A percentile compares a stretch with the other conserved stretches of the same genome.
Evolutionary conservation across 1,284 basidiomycete genomes (phyloP).

Genomic region (Clitocybe nebularis): DNA sequence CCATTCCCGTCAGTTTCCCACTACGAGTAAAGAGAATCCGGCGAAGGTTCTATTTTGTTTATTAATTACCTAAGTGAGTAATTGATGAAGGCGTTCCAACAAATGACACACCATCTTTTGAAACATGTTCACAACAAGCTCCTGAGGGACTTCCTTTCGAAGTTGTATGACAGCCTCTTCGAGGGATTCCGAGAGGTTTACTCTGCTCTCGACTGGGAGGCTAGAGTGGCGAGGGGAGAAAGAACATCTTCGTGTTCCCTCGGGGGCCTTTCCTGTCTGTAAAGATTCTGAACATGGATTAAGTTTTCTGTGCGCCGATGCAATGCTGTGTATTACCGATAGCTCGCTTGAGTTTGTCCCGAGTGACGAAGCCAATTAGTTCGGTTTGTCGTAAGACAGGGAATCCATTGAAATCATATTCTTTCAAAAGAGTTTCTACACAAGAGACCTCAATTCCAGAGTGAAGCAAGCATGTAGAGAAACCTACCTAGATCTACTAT

Average conservation of each 20-base stretch:
- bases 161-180: conserved; percentile 62
- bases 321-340: conserved; percentile 40
- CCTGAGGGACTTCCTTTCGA: conserved; percentile 62
- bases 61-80: conserved; percentile 3
- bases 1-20: conserved; percentile 58
- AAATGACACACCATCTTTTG: conserved; percentile 54
- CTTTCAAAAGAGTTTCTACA: conserved; percentile 34
- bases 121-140: conserved; percentile 69
- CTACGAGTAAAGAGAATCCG: conserved; percentile 63
- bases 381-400: conserved; percentile 51
- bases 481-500: conserved; percentile 45
- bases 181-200: conserved; percentile 48
- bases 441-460: no score
- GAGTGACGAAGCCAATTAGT: conserved; percentile 58
- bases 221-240: conserved; percentile 29
- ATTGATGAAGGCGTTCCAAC: not conserved
- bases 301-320: not conserved
- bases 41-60: conserved; percentile 49
- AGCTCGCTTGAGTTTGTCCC: conserved; percentile 46
- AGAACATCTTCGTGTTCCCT: conserved; percentile 32
- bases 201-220: conserved; percentile 23
- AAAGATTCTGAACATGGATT: conserved; percentile 18
- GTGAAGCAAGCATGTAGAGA: no score
- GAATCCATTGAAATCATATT: conserved; percentile 54
- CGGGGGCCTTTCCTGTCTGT: conserved; percentile 24